These are phyloP conservation scores for Arthrobotrys sphaeroides DNA, from an alignment of 2,329 filamentous ascomycete species.

Conservation along the genomic window DNA sequence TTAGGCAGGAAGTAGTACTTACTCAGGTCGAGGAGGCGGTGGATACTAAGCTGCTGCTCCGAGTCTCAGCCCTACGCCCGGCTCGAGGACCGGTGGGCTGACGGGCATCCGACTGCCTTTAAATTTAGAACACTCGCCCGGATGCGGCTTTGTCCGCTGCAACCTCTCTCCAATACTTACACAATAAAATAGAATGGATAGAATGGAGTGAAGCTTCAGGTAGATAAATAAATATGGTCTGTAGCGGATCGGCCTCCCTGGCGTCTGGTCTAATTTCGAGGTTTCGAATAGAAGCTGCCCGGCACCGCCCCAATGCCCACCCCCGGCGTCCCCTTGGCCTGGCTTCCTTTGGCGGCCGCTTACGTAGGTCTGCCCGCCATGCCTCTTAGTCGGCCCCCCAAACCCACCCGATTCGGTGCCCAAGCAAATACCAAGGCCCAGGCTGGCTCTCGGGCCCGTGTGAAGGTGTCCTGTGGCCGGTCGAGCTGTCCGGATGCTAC, in stretches of 20 bases:
- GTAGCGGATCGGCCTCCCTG: conserved; percentile 20
- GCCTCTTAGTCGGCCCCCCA: background rate
- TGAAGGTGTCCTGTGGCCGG: background rate
- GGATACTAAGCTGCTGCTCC: no score
- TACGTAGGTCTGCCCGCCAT: conserved; percentile 25
- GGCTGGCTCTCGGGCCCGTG: conserved; percentile 3
- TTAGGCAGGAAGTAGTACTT: no score
- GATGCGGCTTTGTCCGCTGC: background rate
- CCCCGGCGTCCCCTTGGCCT: conserved; percentile 7
- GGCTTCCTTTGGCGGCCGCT: conserved; percentile 3
- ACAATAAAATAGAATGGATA: no score
- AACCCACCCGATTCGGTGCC: conserved; percentile 24
- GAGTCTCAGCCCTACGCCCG: conserved; percentile 9
- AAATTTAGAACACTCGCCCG: conserved; percentile 15
- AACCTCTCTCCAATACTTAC: background rate
- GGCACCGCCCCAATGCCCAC: conserved; percentile 36
- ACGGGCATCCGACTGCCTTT: background rate
- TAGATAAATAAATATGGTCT: no score
- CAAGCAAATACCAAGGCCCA: conserved; percentile 31
- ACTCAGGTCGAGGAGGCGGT: no score
- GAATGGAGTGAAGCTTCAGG: no score
- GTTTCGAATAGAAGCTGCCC: conserved; percentile 33
- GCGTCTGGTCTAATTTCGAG: conserved; percentile 28
- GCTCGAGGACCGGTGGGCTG: background rate
- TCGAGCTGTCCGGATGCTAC: conserved; percentile 2